A percentile compares a stretch with the other conserved stretches of the same genome.
Evolutionary conservation across 164 flowering plant genomes (phyloP).

Genomic region (Macadamia integrifolia): DNA sequence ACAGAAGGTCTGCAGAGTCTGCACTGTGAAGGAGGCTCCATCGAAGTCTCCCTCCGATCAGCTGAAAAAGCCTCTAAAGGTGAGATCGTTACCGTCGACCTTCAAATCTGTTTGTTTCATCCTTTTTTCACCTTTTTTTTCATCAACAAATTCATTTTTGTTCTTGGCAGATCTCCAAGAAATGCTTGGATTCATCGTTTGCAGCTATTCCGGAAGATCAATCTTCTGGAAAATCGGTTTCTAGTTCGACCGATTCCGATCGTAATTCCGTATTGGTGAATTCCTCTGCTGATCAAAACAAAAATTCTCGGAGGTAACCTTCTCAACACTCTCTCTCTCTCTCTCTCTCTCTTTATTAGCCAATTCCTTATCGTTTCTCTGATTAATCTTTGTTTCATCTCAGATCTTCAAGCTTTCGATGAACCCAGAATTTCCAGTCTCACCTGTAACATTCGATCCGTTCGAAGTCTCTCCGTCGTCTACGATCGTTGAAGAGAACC

Average conservation of each 20-base stretch:
- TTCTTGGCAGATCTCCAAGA: constrained; percentile 19
- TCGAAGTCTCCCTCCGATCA: constrained; percentile 9
- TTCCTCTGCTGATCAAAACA: constrained; percentile 2
- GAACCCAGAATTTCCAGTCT: neutral
- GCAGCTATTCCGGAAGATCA: constrained; percentile 13
- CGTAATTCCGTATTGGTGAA: constrained; percentile 9
- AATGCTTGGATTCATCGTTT: constrained; percentile 17
- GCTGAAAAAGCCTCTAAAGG: constrained; percentile 20
- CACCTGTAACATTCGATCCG: constrained; percentile 1
- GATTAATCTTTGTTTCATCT: neutral
- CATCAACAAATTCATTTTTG: neutral
- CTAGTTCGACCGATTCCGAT: constrained; percentile 4
- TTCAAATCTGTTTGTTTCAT: neutral
- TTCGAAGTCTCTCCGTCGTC: constrained; percentile 12
- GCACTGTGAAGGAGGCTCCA: constrained; percentile 10
- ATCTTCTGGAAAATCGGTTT: constrained; percentile 1
- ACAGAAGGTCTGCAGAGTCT: constrained; percentile 17
- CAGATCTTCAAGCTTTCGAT: constrained; percentile 2
- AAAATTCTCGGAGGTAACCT: constrained; percentile 8
- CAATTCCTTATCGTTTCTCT: too few species aligned
- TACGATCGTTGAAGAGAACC: neutral
- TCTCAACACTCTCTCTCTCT: neutral
- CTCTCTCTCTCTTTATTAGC: too few species aligned
- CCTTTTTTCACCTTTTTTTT: neutral
- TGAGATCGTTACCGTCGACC: neutral